phyloP scores from a whole-genome alignment of 805 yeast species.

The Ogataea populi-albae region DNA sequence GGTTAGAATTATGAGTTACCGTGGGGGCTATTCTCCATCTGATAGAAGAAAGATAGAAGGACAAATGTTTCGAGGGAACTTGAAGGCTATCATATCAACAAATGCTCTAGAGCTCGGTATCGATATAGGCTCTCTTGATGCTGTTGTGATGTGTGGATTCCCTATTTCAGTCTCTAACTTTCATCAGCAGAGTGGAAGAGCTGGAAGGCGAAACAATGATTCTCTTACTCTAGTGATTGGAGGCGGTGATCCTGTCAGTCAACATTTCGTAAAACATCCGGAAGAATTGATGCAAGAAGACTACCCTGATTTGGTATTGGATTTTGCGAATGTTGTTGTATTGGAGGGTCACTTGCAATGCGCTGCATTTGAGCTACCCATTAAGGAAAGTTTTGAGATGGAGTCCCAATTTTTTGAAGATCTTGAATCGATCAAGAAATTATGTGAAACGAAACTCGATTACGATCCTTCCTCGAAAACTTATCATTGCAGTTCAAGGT shows the following conservation, averaged over 20 bases:
- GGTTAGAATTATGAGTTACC: slow-evolving; percentile 80
- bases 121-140: slow-evolving; percentile 90
- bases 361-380: slow-evolving; percentile 85
- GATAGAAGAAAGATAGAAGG: slow-evolving; percentile 86
- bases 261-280: slow-evolving; percentile 72
- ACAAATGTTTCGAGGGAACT: slow-evolving; percentile 84
- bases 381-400: slow-evolving; percentile 40
- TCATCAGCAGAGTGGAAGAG: slow-evolving; percentile 96
- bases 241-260: slow-evolving; percentile 81
- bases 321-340: slow-evolving; percentile 58
- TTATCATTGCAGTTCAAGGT: slow-evolving; percentile 55
- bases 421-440: slow-evolving; percentile 21
- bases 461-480: slow-evolving; percentile 42
- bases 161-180: slow-evolving; percentile 84
- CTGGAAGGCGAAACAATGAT: slow-evolving; percentile 85
- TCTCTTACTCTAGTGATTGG: slow-evolving; percentile 84
- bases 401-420: slow-evolving; percentile 61
- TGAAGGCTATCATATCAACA: slow-evolving; percentile 88
- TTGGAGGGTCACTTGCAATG: slow-evolving; percentile 87
- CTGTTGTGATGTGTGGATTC: slow-evolving; percentile 89
- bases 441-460: slow-evolving; percentile 36
- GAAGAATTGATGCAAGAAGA: slow-evolving; percentile 51
- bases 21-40: slow-evolving; percentile 89
- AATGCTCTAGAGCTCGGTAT: slow-evolving; percentile 95
- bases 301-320: slow-evolving; percentile 57